Evolutionary conservation across 169 alveolate species (phyloP), one percentile per base, ranked within the genome.

Genomic region (Plasmodium inui): DNA sequence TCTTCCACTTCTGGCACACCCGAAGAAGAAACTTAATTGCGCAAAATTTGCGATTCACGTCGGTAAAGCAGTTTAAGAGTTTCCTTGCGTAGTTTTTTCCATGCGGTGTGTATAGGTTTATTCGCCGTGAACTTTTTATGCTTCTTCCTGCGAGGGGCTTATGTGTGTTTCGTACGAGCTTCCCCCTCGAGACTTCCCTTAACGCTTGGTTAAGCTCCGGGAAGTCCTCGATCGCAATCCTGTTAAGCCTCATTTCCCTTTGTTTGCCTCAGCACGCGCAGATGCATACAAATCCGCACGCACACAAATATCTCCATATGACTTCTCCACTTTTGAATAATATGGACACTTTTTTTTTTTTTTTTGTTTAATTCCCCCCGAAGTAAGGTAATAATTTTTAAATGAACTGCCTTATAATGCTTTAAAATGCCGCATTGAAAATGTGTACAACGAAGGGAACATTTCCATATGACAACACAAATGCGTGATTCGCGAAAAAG

Each of bases 31-130:
- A 79, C 55, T 8, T 79, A 39, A 79, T 88, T 10, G 57, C 34
- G 19, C 30, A 41, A n/a, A 74, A 85, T 41, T 37, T 88, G 39
- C 70, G 50, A 12, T 88, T 78, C 28, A 28, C 57, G 19, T 37
- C 86, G 10, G 61, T 46, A 79, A 88, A 88, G 32, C 88, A 88
- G 74, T 37, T 88, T 57, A 88, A 88, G 55, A 30, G 53, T 9
- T 74, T 74, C 80, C 5, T 86, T 41, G 55, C 55, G 19, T 86
- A 86, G 79, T 19, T 83, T 10, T 0, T 28, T 12, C 37, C 32
- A 8, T 67, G 19, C 41, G 1, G 17, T 50, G 61, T 50, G 22
- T 12, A 73, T 73, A 73, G 39, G 10, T 73, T 73, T 26, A 28
- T 73, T 50, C 26, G 61, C 9, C 8, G 61, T 73, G 46, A 73